These are phyloP conservation scores for Xylaria sp. DNA, from an alignment of 2,329 filamentous ascomycete genomes.

Conservation along the genomic window DNA sequence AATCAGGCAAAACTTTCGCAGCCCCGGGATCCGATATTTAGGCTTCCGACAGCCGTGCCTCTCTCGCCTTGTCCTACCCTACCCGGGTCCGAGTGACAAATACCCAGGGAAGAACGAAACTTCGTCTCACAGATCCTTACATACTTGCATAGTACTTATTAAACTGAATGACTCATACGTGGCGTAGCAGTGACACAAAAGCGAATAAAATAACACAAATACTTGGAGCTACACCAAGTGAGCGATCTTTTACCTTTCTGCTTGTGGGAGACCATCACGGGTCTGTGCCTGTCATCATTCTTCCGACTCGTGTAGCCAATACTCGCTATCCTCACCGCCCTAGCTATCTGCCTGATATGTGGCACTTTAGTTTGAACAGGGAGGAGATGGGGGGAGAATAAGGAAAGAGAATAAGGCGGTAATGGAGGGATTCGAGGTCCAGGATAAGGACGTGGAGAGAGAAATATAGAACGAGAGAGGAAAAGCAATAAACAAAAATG, in stretches of 20 bases:
- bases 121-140: background rate
- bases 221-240: background rate
- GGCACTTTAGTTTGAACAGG: background rate
- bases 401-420: background rate
- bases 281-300: background rate
- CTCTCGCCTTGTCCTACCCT: background rate
- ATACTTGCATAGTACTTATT: no score
- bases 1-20: background rate
- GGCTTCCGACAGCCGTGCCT: background rate
- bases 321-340: background rate
- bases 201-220: no score
- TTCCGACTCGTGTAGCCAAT: background rate
- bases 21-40: background rate
- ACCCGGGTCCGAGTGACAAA: no score
- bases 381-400: background rate
- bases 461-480: no score
- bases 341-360: background rate
- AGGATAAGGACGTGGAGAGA: background rate
- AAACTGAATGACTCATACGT: background rate
- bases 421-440: background rate
- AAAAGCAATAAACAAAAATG: background rate
- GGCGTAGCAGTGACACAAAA: background rate
- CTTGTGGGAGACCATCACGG: background rate
- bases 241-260: background rate
- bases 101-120: background rate